These are phyloP conservation scores for Capillidium rhysosporum DNA, from an alignment of 371 early-diverging fungal genomes.

Conservation along the genomic window DNA sequence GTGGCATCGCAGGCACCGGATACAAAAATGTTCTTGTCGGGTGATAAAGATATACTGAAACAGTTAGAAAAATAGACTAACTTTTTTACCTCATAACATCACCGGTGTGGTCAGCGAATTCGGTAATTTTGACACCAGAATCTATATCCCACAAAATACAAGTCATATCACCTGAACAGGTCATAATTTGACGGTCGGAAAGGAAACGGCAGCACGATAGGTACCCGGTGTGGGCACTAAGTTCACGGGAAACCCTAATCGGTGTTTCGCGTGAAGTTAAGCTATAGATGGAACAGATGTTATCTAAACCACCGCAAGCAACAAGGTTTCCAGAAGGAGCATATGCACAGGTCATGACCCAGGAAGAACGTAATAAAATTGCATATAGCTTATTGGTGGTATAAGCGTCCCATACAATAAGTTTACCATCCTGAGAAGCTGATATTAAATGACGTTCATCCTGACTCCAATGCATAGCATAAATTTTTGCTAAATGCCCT, in stretches of 20 bases:
- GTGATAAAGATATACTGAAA: slow-evolving; percentile 46
- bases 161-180: slow-evolving; percentile 91
- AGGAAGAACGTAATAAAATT: slow-evolving; percentile 90
- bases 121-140: slow-evolving; percentile 78
- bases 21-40: slow-evolving; percentile 86
- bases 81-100: slow-evolving; percentile 81
- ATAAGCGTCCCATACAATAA: slow-evolving; percentile 97
- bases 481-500: slow-evolving; percentile 96
- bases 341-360: slow-evolving; percentile 99
- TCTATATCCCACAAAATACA: slow-evolving; percentile 98
- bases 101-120: slow-evolving; percentile 93
- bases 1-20: slow-evolving; percentile 95
- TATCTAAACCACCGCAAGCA: slow-evolving; percentile 98
- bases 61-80: background rate
- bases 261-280: slow-evolving; percentile 74
- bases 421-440: slow-evolving; percentile 96
- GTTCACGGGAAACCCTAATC: slow-evolving; percentile 80
- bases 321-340: slow-evolving; percentile 91
- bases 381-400: slow-evolving; percentile 95
- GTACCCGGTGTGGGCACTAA: slow-evolving; percentile 90
- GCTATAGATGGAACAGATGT: slow-evolving; percentile 93
- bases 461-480: slow-evolving; percentile 96
- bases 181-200: slow-evolving; percentile 82
- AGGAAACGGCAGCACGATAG: slow-evolving; percentile 91
- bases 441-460: slow-evolving; percentile 89